Evolutionary conservation across 225 moss, liverwort and hornwort genomes (phyloP).

Genomic region (Polytrichum formosum): DNA sequence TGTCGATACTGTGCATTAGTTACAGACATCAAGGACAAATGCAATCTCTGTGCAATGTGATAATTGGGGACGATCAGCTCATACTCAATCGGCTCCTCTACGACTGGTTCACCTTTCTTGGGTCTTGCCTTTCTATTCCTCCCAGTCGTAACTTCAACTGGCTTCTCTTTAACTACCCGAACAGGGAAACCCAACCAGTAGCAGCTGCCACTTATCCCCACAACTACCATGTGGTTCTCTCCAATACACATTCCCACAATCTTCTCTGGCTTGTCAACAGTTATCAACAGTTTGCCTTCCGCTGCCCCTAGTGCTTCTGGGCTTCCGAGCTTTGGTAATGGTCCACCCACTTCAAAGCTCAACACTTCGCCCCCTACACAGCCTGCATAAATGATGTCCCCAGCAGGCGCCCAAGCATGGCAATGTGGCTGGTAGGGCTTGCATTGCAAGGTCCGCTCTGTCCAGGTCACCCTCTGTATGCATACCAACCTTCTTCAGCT

Average conservation of each 20-base stretch:
- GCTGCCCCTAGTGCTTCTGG: conserved; percentile 8
- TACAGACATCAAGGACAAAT: conserved; percentile 34
- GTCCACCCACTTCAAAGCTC: conserved; percentile 62
- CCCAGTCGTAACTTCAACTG: conserved; percentile 18
- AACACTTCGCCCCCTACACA: conserved; percentile 70
- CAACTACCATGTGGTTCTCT: conserved; percentile 52
- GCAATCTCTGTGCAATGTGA: conserved; percentile 18
- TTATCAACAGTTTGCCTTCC: conserved; percentile 34
- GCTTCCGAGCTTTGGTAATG: conserved; percentile 26
- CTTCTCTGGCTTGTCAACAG: conserved; percentile 4
- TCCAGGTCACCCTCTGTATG: conserved; percentile 66
- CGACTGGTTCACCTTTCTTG: conserved; percentile 1
- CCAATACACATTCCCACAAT: conserved; percentile 56
- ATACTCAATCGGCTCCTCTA: conserved; percentile 9
- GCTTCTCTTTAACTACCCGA: conserved; percentile 37
- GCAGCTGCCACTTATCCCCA: conserved; percentile 49
- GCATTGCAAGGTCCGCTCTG: conserved; percentile 32
- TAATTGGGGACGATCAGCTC: conserved; percentile 25
- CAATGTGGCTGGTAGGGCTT: conserved; percentile 47
- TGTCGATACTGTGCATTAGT: conserved; percentile 50
- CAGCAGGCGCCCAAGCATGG: conserved; percentile 74
- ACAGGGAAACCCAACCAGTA: conserved; percentile 63
- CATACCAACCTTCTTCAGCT: neutral
- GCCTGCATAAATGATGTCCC: conserved; percentile 68
- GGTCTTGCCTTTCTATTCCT: conserved; percentile 28